Conservation (phyloP, 305 asterid genomes). For the Fraxinus paxiana region DNA sequence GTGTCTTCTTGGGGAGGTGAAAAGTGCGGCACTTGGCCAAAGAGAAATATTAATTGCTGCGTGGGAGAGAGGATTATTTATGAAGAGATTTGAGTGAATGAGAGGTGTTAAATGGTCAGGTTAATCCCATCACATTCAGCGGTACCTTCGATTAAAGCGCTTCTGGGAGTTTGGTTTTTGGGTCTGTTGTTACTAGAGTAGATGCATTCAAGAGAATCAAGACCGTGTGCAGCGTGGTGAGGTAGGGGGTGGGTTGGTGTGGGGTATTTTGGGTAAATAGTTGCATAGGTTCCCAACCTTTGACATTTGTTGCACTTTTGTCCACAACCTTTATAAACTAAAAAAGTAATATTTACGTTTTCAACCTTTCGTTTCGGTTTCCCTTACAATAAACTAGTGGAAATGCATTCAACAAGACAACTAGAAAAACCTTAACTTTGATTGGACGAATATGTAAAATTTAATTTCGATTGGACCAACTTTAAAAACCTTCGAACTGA, state of each 20-base stretch:
- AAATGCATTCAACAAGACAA: neutral
- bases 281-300: neutral
- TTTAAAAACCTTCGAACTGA: neutral
- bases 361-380: neutral
- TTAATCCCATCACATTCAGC: neutral
- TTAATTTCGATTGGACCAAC: neutral
- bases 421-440: neutral
- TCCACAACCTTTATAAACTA: neutral
- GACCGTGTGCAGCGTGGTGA: neutral
- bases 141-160: neutral
- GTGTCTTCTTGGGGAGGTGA: slow-evolving; percentile 38
- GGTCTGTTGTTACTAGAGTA: neutral
- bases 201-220: neutral
- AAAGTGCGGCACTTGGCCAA: slow-evolving; percentile 41
- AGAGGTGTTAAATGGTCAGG: slow-evolving; percentile 4
- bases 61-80: slow-evolving; percentile 9
- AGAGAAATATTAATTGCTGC: slow-evolving; percentile 5
- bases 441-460: neutral
- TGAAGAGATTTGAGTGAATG: neutral
- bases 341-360: neutral
- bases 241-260: neutral
- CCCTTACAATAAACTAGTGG: neutral
- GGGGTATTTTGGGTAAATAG: neutral
- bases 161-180: neutral
- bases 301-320: neutral